Evolutionary conservation across 31 red algal genomes (phyloP).

Genomic region (Porphyra umbilicalis): DNA sequence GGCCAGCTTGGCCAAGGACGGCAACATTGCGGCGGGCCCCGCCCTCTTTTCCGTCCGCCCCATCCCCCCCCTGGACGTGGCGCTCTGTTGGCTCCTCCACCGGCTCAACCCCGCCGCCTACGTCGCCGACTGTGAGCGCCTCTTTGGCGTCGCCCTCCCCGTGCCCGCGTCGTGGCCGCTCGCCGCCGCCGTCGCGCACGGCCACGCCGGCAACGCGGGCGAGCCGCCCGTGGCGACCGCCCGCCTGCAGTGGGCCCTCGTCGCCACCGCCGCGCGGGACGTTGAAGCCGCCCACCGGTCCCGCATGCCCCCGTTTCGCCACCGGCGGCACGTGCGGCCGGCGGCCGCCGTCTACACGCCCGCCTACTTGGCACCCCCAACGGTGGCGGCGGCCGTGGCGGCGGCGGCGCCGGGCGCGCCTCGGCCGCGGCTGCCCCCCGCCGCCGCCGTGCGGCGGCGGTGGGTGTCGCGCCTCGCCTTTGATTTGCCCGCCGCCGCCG

Average conservation of each 20-base stretch:
- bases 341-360: too few species aligned
- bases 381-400: slow-evolving; percentile 33
- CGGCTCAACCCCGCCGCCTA: slow-evolving; percentile 46
- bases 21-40: slow-evolving; percentile 42
- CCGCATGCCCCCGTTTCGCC: too few species aligned
- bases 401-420: too few species aligned
- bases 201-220: slow-evolving; percentile 24
- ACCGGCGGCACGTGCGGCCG: too few species aligned
- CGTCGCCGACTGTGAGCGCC: slow-evolving; percentile 16
- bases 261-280: too few species aligned
- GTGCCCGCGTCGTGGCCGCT: too few species aligned
- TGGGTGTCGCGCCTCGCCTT: slow-evolving; percentile 4
- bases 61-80: slow-evolving; percentile 56
- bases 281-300: too few species aligned
- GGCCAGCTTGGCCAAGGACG: too few species aligned
- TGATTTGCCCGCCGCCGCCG: slow-evolving; percentile 17
- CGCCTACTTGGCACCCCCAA: slow-evolving; percentile 30
- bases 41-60: slow-evolving; percentile 11
- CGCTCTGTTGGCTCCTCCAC: slow-evolving; percentile 61
- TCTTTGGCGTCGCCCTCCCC: slow-evolving; percentile 5
- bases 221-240: slow-evolving; percentile 56
- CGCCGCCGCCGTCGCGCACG: slow-evolving; percentile 3
- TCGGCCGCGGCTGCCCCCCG: too few species aligned
- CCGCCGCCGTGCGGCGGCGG: not conserved
- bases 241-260: too few species aligned